These are phyloP conservation scores for Nakazawaea pomicola DNA, from an alignment of 805 yeast species.

Conservation along the genomic window DNA sequence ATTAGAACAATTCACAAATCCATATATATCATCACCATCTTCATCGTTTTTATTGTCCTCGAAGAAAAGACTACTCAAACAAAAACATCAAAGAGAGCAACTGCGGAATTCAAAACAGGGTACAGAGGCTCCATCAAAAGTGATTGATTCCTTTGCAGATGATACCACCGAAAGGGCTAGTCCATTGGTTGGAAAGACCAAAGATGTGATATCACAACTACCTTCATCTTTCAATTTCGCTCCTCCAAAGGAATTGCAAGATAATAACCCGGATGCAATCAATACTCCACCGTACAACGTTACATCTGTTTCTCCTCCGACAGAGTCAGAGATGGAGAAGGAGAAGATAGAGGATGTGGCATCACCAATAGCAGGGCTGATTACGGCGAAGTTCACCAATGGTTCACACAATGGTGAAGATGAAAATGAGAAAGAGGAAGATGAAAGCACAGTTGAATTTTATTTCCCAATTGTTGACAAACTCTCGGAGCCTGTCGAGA, in stretches of 20 bases:
- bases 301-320: too few species aligned
- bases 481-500: background rate
- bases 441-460: background rate
- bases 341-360: too few species aligned
- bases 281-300: too few species aligned
- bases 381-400: too few species aligned
- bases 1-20: conserved; percentile 5
- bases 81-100: background rate
- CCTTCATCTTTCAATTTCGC: conserved; percentile 2
- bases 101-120: background rate
- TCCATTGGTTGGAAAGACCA: too few species aligned
- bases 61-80: conserved; percentile 5
- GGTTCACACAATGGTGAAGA: too few species aligned
- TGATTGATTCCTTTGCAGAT: too few species aligned
- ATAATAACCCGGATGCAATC: too few species aligned
- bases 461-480: background rate
- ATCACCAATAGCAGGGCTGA: too few species aligned
- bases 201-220: background rate
- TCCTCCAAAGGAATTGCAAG: background rate
- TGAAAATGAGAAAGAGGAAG: conserved; percentile 1
- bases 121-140: too few species aligned
- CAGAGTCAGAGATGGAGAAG: background rate
- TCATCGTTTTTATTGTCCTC: conserved; percentile 9
- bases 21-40: conserved; percentile 12
- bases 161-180: too few species aligned